Percentiles rank a stretch among this genome's conserved stretches.
These are phyloP conservation scores for Aureobasidium vineae DNA, from an alignment of 2,329 filamentous ascomycete genomes.

Conservation along the genomic window DNA sequence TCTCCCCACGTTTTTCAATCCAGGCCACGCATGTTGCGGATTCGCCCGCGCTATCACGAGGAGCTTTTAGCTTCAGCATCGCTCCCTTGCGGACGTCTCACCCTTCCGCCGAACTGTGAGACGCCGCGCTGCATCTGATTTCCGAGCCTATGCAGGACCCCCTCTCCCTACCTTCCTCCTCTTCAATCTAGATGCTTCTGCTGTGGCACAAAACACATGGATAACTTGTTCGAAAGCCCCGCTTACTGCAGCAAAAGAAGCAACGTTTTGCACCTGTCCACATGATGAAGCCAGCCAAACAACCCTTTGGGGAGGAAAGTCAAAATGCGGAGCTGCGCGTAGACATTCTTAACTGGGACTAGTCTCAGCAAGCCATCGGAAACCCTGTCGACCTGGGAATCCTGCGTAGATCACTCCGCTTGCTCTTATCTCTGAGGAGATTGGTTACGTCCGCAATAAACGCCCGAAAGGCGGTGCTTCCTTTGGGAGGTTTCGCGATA, in stretches of 20 bases:
- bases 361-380: neutral
- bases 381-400: neutral
- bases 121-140: neutral
- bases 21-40: constrained; percentile 14
- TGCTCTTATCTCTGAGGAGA: neutral
- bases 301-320: neutral
- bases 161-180: neutral
- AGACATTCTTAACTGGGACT: neutral
- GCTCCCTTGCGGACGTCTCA: constrained; percentile 14
- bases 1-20: neutral
- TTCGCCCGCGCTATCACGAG: constrained; percentile 20
- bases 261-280: constrained; percentile 1
- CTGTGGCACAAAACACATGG: neutral
- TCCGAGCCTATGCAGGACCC: neutral
- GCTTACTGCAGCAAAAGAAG: constrained; percentile 10
- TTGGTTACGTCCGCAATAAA: constrained; percentile 2
- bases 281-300: constrained; percentile 6
- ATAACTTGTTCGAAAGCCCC: neutral
- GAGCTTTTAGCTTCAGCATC: constrained; percentile 20
- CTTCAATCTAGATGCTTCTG: neutral
- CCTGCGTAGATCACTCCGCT: neutral
- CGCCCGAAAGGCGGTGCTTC: neutral
- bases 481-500: too few relatives aligned
- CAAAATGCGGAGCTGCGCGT: constrained; percentile 8
- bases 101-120: neutral